phyloP scores from a whole-genome alignment of 1,284 basidiomycete species.

The Malassezia obtusa region DNA sequence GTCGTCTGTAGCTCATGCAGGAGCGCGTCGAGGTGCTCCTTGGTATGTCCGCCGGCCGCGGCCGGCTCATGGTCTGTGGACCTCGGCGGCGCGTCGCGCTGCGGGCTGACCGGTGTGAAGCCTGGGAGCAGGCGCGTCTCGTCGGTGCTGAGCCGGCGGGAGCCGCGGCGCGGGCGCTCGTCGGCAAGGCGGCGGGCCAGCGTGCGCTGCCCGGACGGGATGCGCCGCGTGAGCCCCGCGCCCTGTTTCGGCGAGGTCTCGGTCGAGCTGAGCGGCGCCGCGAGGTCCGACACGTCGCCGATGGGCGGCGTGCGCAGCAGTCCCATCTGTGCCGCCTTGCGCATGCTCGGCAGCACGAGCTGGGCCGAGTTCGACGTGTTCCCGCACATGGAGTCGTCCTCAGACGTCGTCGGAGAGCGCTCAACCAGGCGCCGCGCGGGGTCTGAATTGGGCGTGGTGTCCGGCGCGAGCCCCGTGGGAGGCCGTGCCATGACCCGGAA shows the following conservation, averaged over 20 bases:
- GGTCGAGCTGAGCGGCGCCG: neutral
- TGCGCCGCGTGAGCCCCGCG: neutral
- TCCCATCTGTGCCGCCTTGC: slow-evolving; percentile 1
- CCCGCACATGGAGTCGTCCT: slow-evolving; percentile 1
- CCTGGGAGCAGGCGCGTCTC: neutral
- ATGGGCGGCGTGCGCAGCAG: neutral
- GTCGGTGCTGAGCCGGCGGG: neutral
- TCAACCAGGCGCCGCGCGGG: neutral
- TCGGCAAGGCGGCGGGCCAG: neutral
- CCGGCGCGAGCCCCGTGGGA: neutral
- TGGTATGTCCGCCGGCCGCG: neutral
- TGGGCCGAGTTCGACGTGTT: no score
- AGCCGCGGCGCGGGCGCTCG: neutral
- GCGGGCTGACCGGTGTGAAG: neutral
- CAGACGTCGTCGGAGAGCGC: neutral
- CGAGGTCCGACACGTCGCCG: neutral
- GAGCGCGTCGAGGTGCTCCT: slow-evolving; percentile 7
- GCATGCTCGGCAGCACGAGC: slow-evolving; percentile 6
- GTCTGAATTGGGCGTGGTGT: neutral
- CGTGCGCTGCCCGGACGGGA: neutral
- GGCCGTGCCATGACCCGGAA: neutral
- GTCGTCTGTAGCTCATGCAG: neutral
- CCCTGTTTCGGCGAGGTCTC: neutral
- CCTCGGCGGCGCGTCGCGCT: neutral
- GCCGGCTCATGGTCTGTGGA: neutral